Conservation (phyloP, 2,329 filamentous ascomycete species). For the Phaeoacremonium minimum region DNA sequence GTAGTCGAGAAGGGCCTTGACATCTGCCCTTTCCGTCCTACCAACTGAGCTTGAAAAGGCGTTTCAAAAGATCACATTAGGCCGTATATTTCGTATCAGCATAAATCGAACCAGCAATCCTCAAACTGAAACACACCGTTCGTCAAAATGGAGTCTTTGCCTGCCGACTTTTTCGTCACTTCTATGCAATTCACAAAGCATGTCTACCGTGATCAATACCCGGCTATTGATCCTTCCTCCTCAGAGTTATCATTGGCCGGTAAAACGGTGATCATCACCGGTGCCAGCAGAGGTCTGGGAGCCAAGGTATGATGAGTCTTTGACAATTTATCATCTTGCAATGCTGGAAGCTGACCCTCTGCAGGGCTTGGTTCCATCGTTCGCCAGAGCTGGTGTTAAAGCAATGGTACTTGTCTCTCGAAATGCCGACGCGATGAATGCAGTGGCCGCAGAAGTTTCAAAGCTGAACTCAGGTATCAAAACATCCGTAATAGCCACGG, state of each 20-base stretch:
- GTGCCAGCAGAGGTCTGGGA: background rate
- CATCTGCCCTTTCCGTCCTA: no score
- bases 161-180: background rate
- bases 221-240: background rate
- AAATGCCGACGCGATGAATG: background rate
- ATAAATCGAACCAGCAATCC: no score
- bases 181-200: background rate
- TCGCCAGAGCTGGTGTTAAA: background rate
- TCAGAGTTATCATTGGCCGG: constrained; percentile 1
- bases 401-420: background rate
- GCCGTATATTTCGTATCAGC: no score
- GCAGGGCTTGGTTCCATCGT: background rate
- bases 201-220: background rate
- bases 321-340: no score
- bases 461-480: background rate
- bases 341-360: no score
- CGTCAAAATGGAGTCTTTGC: background rate
- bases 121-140: no score
- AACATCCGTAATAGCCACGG: background rate
- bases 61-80: no score
- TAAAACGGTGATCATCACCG: background rate
- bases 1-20: no score
- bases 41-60: no score
- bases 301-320: background rate
- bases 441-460: background rate